Conservation (phyloP, 1,139 yeast genomes). For the Sugiyamaella grinbergsii region DNA sequence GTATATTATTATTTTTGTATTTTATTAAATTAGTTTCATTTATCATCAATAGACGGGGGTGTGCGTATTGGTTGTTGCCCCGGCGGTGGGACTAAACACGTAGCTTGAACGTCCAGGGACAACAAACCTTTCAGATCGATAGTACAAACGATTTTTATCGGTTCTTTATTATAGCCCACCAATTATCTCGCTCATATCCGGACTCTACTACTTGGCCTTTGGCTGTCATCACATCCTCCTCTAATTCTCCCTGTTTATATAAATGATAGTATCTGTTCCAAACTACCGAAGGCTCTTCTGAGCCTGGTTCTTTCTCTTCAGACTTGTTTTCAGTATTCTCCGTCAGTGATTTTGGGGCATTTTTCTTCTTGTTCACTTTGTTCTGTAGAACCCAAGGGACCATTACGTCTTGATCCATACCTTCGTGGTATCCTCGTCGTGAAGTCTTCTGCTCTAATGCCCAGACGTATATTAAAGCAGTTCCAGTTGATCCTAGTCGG, state of each 20-base stretch:
- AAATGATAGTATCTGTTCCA: slow-evolving; percentile 87
- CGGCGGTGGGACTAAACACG: too few relatives aligned
- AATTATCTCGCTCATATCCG: slow-evolving; percentile 93
- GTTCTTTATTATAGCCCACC: slow-evolving; percentile 70
- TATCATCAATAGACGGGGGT: too few relatives aligned
- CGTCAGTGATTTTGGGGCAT: not conserved
- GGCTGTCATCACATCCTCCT: slow-evolving; percentile 64
- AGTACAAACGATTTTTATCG: not conserved
- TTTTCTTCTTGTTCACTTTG: slow-evolving; percentile 28
- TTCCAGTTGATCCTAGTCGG: slow-evolving; percentile 61
- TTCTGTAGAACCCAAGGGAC: slow-evolving; percentile 89
- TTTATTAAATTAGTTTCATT: not conserved
- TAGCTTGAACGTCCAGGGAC: too few relatives aligned
- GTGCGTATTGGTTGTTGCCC: too few relatives aligned
- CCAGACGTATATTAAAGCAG: slow-evolving; percentile 88
- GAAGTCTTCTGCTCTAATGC: slow-evolving; percentile 90
- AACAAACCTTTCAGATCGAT: too few relatives aligned
- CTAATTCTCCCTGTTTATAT: slow-evolving; percentile 80
- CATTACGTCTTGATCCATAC: slow-evolving; percentile 88
- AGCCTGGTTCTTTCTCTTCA: slow-evolving; percentile 25
- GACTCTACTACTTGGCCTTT: slow-evolving; percentile 65
- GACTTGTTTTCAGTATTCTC: not conserved
- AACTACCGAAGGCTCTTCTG: slow-evolving; percentile 45
- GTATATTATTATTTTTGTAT: not conserved
- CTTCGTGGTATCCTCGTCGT: slow-evolving; percentile 83